Conservation (phyloP, 495 filamentous ascomycete species). For the Lasiosphaeria miniovina region DNA sequence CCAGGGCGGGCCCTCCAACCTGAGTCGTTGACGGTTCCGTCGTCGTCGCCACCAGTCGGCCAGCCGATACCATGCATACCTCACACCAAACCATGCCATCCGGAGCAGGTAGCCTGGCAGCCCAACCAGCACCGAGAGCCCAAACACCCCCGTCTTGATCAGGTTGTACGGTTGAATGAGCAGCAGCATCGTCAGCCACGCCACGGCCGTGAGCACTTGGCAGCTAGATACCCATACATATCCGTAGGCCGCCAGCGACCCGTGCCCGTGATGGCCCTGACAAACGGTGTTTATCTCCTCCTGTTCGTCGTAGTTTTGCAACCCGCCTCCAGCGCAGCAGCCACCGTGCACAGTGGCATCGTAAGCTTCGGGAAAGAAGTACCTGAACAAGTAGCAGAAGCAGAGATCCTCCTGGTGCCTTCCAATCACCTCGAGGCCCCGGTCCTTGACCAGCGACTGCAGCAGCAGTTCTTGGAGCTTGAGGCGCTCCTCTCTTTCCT, state of each 20-base stretch:
- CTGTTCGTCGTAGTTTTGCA: conserved; percentile 2
- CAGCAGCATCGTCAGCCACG: conserved; percentile 20
- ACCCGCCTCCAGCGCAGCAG: conserved; percentile 12
- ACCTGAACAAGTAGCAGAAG: conserved; percentile 25
- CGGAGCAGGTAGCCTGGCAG: conserved; percentile 7
- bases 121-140: conserved; percentile 2
- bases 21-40: not conserved
- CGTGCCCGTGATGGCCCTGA: conserved; percentile 24
- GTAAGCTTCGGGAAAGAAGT: conserved; percentile 14
- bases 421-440: not conserved
- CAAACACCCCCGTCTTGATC: conserved; percentile 1
- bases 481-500: not conserved
- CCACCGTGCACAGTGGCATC: conserved; percentile 8
- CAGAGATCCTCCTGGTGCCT: conserved; percentile 9
- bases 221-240: conserved; percentile 13
- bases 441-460: conserved; percentile 5
- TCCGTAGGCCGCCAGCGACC: conserved; percentile 10
- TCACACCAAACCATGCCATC: not conserved
- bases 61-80: not conserved
- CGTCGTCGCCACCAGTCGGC: no score
- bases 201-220: conserved; percentile 19
- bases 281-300: not conserved
- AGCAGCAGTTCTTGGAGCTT: not conserved
- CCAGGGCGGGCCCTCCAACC: not conserved
- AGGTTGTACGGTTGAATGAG: conserved; percentile 21